Conservation (phyloP, 163 green algal genomes). For the Scenedesmus sp. region DNA sequence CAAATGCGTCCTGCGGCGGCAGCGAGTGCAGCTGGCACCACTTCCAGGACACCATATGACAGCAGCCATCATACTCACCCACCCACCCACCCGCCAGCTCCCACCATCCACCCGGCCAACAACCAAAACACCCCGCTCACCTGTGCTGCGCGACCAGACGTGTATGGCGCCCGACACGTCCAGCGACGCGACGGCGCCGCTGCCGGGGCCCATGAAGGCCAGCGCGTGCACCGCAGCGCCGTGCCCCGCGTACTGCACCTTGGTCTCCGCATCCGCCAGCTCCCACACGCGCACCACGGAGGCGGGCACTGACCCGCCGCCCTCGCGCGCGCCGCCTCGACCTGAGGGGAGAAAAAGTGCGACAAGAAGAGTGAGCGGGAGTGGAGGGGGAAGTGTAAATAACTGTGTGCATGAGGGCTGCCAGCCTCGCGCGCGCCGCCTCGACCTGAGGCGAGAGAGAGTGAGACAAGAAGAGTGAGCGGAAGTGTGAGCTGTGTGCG, state of each 20-base stretch:
- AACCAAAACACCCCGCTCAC: background rate
- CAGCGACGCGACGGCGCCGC: slow-evolving; percentile 13
- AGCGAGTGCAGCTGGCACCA: background rate
- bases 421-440: no score
- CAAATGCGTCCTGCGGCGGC: slow-evolving; percentile 11
- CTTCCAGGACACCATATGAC: background rate
- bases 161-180: slow-evolving; percentile 42
- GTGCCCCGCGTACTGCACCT: slow-evolving; percentile 58
- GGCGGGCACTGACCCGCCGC: background rate
- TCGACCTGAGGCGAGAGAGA: no score
- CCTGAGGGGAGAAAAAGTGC: background rate
- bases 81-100: no score
- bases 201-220: slow-evolving; percentile 1
- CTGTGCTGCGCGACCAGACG: slow-evolving; percentile 30
- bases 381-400: no score
- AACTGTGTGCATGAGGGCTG: no score
- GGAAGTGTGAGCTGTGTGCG: no score
- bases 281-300: slow-evolving; percentile 61
- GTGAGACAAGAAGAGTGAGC: no score
- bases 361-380: no score
- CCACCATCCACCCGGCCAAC: no score
- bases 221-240: slow-evolving; percentile 21
- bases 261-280: slow-evolving; percentile 52
- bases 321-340: background rate
- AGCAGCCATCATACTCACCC: background rate